Percentiles rank a stretch among this genome's conserved stretches.
phyloP scores from a whole-genome alignment of 2,329 filamentous ascomycete species.

The Spiromastix sp. region DNA sequence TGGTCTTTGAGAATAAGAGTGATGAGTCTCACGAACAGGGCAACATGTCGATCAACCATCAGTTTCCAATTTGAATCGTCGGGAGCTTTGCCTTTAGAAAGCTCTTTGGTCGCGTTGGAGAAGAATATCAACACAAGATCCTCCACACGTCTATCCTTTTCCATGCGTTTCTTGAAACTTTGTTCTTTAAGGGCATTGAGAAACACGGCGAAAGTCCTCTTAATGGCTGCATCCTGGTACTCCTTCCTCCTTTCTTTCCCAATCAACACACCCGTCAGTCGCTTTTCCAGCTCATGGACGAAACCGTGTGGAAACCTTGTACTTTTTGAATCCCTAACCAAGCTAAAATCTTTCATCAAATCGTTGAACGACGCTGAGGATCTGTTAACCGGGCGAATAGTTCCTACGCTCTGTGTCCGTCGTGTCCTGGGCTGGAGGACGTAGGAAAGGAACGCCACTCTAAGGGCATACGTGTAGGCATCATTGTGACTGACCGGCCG shows the following conservation, averaged over 20 bases:
- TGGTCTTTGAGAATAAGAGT: slow-evolving; percentile 69
- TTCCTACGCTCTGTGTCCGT: slow-evolving; percentile 70
- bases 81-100: slow-evolving; percentile 63
- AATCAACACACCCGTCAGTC: slow-evolving; percentile 68
- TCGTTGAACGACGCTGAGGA: slow-evolving; percentile 65
- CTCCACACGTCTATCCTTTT: slow-evolving; percentile 87
- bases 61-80: slow-evolving; percentile 85
- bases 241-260: slow-evolving; percentile 77
- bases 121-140: slow-evolving; percentile 94
- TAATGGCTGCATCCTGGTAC: slow-evolving; percentile 81
- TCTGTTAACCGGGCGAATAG: slow-evolving; percentile 53
- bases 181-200: slow-evolving; percentile 87
- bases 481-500: slow-evolving; percentile 52
- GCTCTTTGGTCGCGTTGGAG: slow-evolving; percentile 82
- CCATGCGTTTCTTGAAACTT: slow-evolving; percentile 78
- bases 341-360: slow-evolving; percentile 76
- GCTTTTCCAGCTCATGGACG: slow-evolving; percentile 60
- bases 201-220: slow-evolving; percentile 88
- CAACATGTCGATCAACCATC: slow-evolving; percentile 87
- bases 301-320: slow-evolving; percentile 62
- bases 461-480: slow-evolving; percentile 82
- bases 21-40: slow-evolving; percentile 83
- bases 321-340: slow-evolving; percentile 57
- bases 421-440: slow-evolving; percentile 84
- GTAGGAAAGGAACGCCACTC: slow-evolving; percentile 84